Evolutionary conservation across 2,329 filamentous ascomycete genomes (phyloP).

Genomic region (Drechslerella coelobrocha): DNA sequence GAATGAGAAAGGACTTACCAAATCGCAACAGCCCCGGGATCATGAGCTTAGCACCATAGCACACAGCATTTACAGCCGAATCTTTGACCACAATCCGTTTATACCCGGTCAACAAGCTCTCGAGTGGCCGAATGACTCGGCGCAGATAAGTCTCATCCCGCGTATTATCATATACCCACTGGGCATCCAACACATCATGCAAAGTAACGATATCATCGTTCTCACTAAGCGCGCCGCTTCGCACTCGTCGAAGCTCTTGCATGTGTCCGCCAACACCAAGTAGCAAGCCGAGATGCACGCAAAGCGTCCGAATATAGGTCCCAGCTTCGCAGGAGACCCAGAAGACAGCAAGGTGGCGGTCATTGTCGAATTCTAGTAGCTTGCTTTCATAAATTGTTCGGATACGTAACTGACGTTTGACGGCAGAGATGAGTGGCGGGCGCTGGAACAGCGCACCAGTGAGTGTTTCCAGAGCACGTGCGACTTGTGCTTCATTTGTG

Average conservation of each 20-base stretch:
- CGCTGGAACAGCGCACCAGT: conserved; percentile 97
- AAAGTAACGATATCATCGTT: conserved; percentile 86
- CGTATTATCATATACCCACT: conserved; percentile 95
- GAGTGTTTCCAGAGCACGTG: conserved; percentile 90
- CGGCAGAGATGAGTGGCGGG: conserved; percentile 94
- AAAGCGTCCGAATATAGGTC: conserved; percentile 98
- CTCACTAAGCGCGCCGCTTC: conserved; percentile 95
- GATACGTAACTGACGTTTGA: conserved; percentile 98
- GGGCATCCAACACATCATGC: conserved; percentile 93
- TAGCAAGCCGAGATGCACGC: conserved; percentile 83
- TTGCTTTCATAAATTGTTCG: conserved; percentile 95
- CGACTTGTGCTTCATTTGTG: conserved; percentile 89
- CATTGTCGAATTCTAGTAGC: conserved; percentile 96
- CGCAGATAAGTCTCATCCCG: conserved; percentile 92
- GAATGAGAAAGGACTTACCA: conserved; percentile 64
- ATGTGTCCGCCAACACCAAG: conserved; percentile 91
- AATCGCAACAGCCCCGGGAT: conserved; percentile 93
- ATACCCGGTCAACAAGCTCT: conserved; percentile 89
- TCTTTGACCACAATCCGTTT: conserved; percentile 99
- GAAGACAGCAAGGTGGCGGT: conserved; percentile 95
- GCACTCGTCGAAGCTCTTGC: conserved; percentile 94
- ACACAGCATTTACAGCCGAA: conserved; percentile 93
- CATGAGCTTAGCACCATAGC: conserved; percentile 99
- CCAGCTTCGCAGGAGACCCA: conserved; percentile 99
- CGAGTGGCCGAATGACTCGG: conserved; percentile 87